Conservation (phyloP, 495 filamentous ascomycete species). For the Stereocaulon alpinum region DNA sequence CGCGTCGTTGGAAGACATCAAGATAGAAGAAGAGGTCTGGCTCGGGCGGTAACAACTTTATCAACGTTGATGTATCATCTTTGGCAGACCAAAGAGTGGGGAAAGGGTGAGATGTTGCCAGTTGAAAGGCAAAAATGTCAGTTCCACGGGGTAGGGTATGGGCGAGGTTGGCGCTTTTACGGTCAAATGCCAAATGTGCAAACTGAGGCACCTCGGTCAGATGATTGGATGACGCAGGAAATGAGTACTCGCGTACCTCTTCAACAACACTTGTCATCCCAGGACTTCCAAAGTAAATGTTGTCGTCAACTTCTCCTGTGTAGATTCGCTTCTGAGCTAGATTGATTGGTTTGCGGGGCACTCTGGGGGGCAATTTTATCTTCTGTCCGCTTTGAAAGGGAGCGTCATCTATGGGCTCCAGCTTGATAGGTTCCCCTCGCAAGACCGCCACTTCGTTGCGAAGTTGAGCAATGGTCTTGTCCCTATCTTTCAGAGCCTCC, state of each 20-base stretch:
- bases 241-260: constrained; percentile 27
- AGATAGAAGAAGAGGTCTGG: constrained; percentile 31
- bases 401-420: constrained; percentile 20
- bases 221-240: constrained; percentile 2
- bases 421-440: constrained; percentile 21
- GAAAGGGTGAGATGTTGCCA: constrained; percentile 27
- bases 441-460: constrained; percentile 22
- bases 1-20: constrained; percentile 33
- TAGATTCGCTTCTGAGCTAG: constrained; percentile 28
- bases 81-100: constrained; percentile 29
- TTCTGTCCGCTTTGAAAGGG: constrained; percentile 11
- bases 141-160: constrained; percentile 27
- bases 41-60: constrained; percentile 27
- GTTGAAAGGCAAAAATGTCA: constrained; percentile 30
- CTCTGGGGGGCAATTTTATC: constrained; percentile 18
- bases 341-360: constrained; percentile 10
- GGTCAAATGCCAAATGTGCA: constrained; percentile 25
- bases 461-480: constrained; percentile 21
- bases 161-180: constrained; percentile 23
- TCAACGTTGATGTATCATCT: constrained; percentile 25
- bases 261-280: constrained; percentile 33
- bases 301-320: constrained; percentile 28
- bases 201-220: constrained; percentile 25
- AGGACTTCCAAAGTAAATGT: constrained; percentile 35
- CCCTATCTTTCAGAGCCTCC: constrained; percentile 24